A percentile compares a stretch with the other conserved stretches of the same genome.
Evolutionary conservation across 805 yeast species (phyloP).

Genomic region (Schwanniomyces vanrijiae): DNA sequence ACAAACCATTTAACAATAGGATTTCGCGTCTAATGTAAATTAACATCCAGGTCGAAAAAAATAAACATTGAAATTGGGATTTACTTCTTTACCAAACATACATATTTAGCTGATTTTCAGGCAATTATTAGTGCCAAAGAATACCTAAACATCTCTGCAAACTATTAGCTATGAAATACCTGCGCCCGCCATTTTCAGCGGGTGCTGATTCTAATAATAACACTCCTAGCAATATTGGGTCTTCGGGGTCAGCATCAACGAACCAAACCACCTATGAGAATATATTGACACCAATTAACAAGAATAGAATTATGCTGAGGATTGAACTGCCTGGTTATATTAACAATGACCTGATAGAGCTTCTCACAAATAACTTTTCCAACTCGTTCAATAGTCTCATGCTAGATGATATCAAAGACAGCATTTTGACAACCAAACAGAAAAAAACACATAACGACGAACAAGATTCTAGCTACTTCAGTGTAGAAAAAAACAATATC

Average conservation of each 20-base stretch:
- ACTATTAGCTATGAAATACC: slow-evolving; percentile 12
- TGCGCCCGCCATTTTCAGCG: slow-evolving; percentile 26
- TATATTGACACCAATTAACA: slow-evolving; percentile 2
- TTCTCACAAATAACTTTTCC: slow-evolving; percentile 40
- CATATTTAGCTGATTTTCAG: not conserved
- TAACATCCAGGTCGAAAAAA: not conserved
- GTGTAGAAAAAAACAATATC: not conserved
- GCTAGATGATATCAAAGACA: slow-evolving; percentile 34
- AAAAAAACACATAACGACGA: slow-evolving; percentile 1
- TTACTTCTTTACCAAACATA: slow-evolving; percentile 2
- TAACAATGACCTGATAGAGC: slow-evolving; percentile 19
- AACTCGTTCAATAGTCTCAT: slow-evolving; percentile 44
- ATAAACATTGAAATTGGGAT: not conserved
- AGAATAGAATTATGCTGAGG: not conserved
- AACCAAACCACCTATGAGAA: slow-evolving; percentile 7
- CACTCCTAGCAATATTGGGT: slow-evolving; percentile 7
- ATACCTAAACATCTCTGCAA: not conserved
- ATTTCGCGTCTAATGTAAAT: not conserved
- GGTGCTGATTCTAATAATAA: slow-evolving; percentile 13
- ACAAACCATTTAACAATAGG: not conserved
- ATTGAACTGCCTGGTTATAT: not conserved
- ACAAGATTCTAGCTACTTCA: not conserved
- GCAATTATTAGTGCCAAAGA: not conserved
- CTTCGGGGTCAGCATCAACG: slow-evolving; percentile 7
- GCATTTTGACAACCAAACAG: slow-evolving; percentile 4